These are phyloP conservation scores for Ruellia speciosa DNA, from an alignment of 305 asterid species.

Conservation along the genomic window DNA sequence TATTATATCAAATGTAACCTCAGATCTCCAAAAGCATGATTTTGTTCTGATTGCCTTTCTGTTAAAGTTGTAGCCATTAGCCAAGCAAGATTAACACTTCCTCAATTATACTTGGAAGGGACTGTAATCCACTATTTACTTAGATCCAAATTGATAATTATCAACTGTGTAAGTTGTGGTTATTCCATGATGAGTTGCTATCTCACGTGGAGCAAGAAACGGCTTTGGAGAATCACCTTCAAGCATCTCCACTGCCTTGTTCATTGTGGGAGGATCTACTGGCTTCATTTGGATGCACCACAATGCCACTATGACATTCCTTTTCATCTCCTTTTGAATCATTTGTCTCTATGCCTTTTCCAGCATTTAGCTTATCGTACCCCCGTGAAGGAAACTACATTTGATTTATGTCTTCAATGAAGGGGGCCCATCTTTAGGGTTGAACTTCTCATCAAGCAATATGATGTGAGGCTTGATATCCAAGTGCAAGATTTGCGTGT, in stretches of 20 bases:
- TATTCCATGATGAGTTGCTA: slow-evolving; percentile 18
- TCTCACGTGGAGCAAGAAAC: slow-evolving; percentile 39
- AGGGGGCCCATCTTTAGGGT: slow-evolving; percentile 29
- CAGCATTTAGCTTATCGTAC: slow-evolving; percentile 20
- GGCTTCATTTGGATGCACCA: slow-evolving; percentile 44
- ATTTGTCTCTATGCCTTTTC: slow-evolving; percentile 20
- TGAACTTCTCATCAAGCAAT: slow-evolving; percentile 30
- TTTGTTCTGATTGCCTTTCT: too few species aligned
- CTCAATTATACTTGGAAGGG: too few species aligned
- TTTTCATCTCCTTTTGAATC: slow-evolving; percentile 25
- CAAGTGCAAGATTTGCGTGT: slow-evolving; percentile 36
- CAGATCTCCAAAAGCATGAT: too few species aligned
- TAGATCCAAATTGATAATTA: too few species aligned
- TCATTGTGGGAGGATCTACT: slow-evolving; percentile 31
- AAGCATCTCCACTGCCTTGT: slow-evolving; percentile 31
- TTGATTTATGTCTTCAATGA: slow-evolving; percentile 23
- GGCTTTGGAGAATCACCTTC: slow-evolving; percentile 44
- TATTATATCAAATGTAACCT: too few species aligned
- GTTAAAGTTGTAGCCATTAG: too few species aligned
- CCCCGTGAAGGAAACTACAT: slow-evolving; percentile 32
- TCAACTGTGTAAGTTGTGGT: too few species aligned
- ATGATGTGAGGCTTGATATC: slow-evolving; percentile 40
- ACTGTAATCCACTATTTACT: too few species aligned
- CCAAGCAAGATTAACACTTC: too few species aligned
- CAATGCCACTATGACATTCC: slow-evolving; percentile 28